Evolutionary conservation across 176 grass and related monocot species (phyloP), one percentile per base, ranked within the genome.

Genomic region (Rhynchospora tenuis): DNA sequence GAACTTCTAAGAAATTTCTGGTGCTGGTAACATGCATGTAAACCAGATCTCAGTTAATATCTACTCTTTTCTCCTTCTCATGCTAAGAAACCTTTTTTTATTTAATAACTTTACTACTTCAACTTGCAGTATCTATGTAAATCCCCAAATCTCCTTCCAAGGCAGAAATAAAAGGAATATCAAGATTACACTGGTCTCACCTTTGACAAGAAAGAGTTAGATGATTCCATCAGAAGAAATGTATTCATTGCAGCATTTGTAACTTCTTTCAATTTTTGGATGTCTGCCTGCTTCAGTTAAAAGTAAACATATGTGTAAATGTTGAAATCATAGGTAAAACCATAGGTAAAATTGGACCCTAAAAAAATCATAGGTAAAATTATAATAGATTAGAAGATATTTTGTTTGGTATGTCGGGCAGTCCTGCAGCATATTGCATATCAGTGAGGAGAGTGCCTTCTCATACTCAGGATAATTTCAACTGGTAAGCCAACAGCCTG

Each of bases 171-270:
- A 54, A 19, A 76, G 9, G 11, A 73, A 68, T 51, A 73, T 55
- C 48, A 42, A 67, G 14, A 65, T 47, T 67, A n/a, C 15, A 42
- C 63, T 44, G 23, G 7, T 17, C 12, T 74, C 63, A 99, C 97
- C 93, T 99, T 93, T 61, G 91, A 88, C 73, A 99, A 78, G 64
- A 96, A 87, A 86, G 69, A 88, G 89, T 47, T 91, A 1, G 96
- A 96, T 52, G 91, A 99, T 82, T 87, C 84, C 89, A 96, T 96
- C 60, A 87, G 84, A 61, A 96, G 89, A 91, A 95, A 91, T 88
- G 90, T 86, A 61, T 92, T 89, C 43, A 99, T 84, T 64, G 86
- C 91, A 73, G 91, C 89, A 81, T 83, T 92, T 52, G 95, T 87
- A 86, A 91, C 84, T 88, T 99, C 91, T 82, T 99, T 99, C 64